A percentile compares a stretch with the other conserved stretches of the same genome.
phyloP scores from a whole-genome alignment of 2,329 filamentous ascomycete species.

The Microdochium nivale region DNA sequence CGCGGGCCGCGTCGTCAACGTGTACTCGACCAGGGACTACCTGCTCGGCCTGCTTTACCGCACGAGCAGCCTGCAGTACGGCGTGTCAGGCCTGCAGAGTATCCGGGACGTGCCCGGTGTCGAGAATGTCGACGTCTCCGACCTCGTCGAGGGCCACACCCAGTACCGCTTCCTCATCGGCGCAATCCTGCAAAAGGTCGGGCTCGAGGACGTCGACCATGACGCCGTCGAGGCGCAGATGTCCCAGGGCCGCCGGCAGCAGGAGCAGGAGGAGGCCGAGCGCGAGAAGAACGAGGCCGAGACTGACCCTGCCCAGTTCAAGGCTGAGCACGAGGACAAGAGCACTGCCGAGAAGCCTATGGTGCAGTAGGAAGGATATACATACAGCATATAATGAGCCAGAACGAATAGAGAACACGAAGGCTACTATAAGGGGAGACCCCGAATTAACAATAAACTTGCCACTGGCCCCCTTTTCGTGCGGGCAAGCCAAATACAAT shows the following conservation, averaged over 20 bases:
- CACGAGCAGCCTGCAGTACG: slow-evolving; percentile 73
- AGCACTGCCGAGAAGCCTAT: background rate
- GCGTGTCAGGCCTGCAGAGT: slow-evolving; percentile 74
- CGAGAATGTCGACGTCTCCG: slow-evolving; percentile 61
- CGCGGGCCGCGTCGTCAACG: slow-evolving; percentile 75
- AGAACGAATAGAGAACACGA: too few species aligned
- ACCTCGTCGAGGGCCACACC: slow-evolving; percentile 61
- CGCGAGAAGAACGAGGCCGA: background rate
- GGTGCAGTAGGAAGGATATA: background rate
- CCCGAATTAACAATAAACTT: too few species aligned
- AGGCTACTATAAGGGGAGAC: too few species aligned
- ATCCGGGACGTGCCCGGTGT: slow-evolving; percentile 56
- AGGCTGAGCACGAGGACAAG: slow-evolving; percentile 1
- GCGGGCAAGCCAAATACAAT: too few species aligned
- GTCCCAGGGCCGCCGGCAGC: slow-evolving; percentile 14
- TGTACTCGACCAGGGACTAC: slow-evolving; percentile 80
- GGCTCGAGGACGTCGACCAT: slow-evolving; percentile 58
- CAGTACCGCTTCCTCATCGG: slow-evolving; percentile 62
- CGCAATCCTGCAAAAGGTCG: slow-evolving; percentile 57
- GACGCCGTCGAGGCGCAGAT: slow-evolving; percentile 25
- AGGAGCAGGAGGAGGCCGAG: slow-evolving; percentile 3
- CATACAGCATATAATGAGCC: too few species aligned
- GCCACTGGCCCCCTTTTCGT: too few species aligned
- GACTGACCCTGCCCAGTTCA: background rate
- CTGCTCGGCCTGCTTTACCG: slow-evolving; percentile 84